Conservation (phyloP, 148 eudicot genomes). For the Arbutus unedo region DNA sequence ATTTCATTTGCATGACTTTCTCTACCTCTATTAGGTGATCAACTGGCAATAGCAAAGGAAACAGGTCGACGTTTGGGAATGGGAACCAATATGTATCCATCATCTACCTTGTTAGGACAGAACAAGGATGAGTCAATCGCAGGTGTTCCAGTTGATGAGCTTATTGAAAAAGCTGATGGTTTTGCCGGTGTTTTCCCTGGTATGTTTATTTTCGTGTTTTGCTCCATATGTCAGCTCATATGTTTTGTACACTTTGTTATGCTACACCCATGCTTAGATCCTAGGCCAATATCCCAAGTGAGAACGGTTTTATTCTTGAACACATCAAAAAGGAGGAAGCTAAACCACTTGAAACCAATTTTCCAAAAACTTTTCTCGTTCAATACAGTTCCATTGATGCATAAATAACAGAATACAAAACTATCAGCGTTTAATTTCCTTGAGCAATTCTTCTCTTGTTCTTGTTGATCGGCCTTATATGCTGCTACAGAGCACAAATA, state of each 20-base stretch:
- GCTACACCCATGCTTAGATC: background rate
- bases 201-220: constrained; percentile 17
- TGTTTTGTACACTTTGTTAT: background rate
- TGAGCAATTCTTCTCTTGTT: background rate
- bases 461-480: background rate
- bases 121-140: constrained; percentile 41
- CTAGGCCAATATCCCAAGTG: background rate
- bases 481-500: constrained; percentile 65
- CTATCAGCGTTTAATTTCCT: background rate
- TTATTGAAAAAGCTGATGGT: constrained; percentile 56
- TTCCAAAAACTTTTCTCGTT: background rate
- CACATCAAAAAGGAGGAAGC: background rate
- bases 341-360: background rate
- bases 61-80: constrained; percentile 56
- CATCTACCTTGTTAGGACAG: constrained; percentile 48
- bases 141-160: constrained; percentile 49
- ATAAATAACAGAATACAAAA: background rate
- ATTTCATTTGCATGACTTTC: constrained; percentile 13
- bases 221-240: background rate
- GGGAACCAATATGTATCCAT: constrained; percentile 60
- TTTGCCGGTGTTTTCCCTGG: constrained; percentile 64
- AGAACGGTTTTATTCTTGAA: constrained; percentile 11
- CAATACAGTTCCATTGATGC: background rate
- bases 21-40: constrained; percentile 36
- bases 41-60: constrained; percentile 55